Evolutionary conservation across 2,329 filamentous ascomycete genomes (phyloP).

Genomic region (Zalaria sp.): DNA sequence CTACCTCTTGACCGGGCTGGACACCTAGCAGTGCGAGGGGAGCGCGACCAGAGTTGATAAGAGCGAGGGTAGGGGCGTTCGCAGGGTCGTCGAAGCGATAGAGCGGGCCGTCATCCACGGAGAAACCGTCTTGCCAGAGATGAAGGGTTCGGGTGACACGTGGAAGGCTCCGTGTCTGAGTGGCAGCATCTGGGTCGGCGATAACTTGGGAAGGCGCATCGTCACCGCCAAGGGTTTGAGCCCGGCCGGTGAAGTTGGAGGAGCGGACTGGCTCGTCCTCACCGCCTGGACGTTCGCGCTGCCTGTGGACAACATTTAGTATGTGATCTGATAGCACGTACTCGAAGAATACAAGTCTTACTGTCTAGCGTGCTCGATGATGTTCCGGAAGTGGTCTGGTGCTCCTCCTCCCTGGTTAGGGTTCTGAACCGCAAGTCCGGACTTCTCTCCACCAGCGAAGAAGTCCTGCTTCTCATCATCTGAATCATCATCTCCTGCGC

Average conservation of each 20-base stretch:
- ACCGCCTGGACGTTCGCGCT: conserved; percentile 42
- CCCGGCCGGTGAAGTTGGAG: conserved; percentile 50
- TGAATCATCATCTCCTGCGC: conserved; percentile 44
- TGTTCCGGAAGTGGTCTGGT: conserved; percentile 34
- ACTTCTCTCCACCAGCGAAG: conserved; percentile 79
- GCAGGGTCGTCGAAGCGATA: conserved; percentile 66
- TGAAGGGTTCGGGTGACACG: conserved; percentile 58
- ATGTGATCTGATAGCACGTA: not conserved
- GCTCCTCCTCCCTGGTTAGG: conserved; percentile 20
- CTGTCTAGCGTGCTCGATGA: conserved; percentile 33
- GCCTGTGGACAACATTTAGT: conserved; percentile 27
- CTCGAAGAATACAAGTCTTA: conserved; percentile 10
- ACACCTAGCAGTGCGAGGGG: conserved; percentile 70
- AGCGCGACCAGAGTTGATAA: conserved; percentile 65
- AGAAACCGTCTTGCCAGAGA: conserved; percentile 75
- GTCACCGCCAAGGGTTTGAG: conserved; percentile 66
- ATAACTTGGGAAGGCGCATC: conserved; percentile 56
- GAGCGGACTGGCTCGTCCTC: conserved; percentile 31
- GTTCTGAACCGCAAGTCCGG: conserved; percentile 54
- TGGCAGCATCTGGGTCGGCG: conserved; percentile 39
- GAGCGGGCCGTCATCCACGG: conserved; percentile 67
- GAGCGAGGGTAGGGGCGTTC: conserved; percentile 55
- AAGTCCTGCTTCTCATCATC: conserved; percentile 52
- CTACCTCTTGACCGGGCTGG: conserved; percentile 57
- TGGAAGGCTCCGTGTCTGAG: conserved; percentile 18